Evolutionary conservation across 306 rosid genomes (phyloP).

Genomic region (Citrullus mucosospermus): DNA sequence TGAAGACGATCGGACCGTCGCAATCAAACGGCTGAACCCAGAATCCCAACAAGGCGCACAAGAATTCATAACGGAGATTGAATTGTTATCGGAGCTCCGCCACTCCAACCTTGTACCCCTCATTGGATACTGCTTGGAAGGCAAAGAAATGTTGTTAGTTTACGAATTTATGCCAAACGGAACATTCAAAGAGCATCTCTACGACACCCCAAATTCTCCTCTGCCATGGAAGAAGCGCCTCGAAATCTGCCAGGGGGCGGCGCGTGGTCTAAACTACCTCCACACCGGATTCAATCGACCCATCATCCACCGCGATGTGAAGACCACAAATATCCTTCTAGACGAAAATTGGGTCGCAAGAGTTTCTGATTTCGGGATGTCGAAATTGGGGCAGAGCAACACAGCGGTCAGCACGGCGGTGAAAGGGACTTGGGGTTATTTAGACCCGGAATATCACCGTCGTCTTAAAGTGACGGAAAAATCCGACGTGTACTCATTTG

Average conservation of each 20-base stretch:
- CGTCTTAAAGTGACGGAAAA: conserved; percentile 1
- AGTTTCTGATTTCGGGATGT: conserved; percentile 47
- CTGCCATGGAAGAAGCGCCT: conserved; percentile 35
- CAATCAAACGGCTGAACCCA: conserved; percentile 20
- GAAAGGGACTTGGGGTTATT: conserved; percentile 14
- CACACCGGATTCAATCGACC: conserved; percentile 24
- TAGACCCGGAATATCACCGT: conserved; percentile 19
- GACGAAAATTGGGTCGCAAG: conserved; percentile 30
- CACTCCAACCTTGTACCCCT: conserved; percentile 23
- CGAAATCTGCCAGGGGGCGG: conserved; percentile 30
- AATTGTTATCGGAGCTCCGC: conserved; percentile 34
- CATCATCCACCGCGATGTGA: conserved; percentile 42
- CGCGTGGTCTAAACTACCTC: conserved; percentile 46
- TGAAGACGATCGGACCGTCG: conserved; percentile 4
- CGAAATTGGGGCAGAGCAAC: conserved; percentile 11
- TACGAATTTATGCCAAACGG: conserved; percentile 43
- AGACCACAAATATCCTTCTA: conserved; percentile 40
- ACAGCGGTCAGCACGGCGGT: conserved; percentile 15
- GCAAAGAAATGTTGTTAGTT: conserved; percentile 28
- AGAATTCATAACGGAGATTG: conserved; percentile 35
- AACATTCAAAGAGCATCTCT: conserved; percentile 32
- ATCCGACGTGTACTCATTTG: conserved; percentile 18
- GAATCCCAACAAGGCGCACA: conserved; percentile 21
- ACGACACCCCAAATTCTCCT: conserved; percentile 12
- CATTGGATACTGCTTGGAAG: conserved; percentile 28